These are phyloP conservation scores for Potentilla sterilis DNA, from an alignment of 306 rosid species.

Conservation along the genomic window DNA sequence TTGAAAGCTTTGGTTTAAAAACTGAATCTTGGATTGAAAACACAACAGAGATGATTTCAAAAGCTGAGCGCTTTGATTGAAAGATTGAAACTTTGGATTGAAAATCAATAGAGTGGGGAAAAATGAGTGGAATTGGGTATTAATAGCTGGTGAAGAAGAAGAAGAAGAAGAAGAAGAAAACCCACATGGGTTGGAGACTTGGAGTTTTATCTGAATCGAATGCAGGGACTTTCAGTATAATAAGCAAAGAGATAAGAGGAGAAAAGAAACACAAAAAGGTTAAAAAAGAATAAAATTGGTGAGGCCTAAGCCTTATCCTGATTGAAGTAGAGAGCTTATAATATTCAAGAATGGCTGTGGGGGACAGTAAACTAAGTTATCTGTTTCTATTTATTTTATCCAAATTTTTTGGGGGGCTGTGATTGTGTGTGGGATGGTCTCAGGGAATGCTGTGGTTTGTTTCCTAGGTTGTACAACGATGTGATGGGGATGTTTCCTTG, in stretches of 20 bases:
- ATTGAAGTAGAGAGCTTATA: not conserved
- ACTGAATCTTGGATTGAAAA: not conserved
- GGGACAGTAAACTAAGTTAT: constrained; percentile 31
- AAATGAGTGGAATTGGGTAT: constrained; percentile 16
- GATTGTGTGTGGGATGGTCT: not conserved
- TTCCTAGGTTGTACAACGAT: constrained; percentile 6
- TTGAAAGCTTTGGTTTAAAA: not conserved
- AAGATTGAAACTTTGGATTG: not conserved
- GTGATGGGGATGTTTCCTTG: not conserved
- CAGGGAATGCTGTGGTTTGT: constrained; percentile 3
- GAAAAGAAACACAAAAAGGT: constrained; percentile 5
- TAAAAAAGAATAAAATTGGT: constrained; percentile 29
- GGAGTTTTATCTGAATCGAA: not conserved
- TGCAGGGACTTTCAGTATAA: constrained; percentile 8
- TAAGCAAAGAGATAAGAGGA: not conserved
- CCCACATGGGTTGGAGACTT: constrained; percentile 52
- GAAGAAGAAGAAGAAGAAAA: too few species aligned
- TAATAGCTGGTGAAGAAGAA: constrained; percentile 21
- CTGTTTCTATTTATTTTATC: constrained; percentile 16
- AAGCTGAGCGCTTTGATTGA: constrained; percentile 15
- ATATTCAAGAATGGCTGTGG: constrained; percentile 8
- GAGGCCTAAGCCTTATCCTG: constrained; percentile 47
- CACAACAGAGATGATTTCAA: constrained; percentile 14
- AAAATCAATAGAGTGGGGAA: not conserved
- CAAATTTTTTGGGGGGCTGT: not conserved